Percentiles rank a stretch among this genome's conserved stretches.
These are phyloP conservation scores for Colletotrichum sp. DNA, from an alignment of 2,329 filamentous ascomycete species.

Conservation along the genomic window DNA sequence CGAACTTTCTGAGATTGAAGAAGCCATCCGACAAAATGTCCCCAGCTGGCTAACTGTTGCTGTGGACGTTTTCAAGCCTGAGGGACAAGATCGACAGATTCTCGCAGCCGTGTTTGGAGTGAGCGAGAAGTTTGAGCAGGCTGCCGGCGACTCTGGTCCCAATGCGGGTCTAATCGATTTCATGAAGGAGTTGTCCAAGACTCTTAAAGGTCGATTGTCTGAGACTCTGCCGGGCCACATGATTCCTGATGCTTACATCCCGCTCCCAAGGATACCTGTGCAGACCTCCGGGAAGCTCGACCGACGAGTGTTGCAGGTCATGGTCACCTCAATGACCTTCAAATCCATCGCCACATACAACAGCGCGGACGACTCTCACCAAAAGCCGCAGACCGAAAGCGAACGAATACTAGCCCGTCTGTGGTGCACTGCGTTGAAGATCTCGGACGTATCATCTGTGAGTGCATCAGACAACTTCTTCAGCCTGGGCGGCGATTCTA, in stretches of 20 bases:
- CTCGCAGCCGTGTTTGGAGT: not conserved
- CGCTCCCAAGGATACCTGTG: not conserved
- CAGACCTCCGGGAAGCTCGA: constrained; percentile 6
- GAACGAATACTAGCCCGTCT: not conserved
- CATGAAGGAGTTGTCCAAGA: not conserved
- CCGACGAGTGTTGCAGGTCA: not conserved
- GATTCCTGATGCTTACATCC: not conserved
- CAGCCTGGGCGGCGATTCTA: constrained; percentile 26
- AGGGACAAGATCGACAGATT: not conserved
- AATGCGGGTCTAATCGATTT: not conserved
- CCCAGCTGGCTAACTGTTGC: not conserved
- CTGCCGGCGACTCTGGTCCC: not conserved
- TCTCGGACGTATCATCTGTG: not conserved
- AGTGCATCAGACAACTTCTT: constrained; percentile 22
- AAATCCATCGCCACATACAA: not conserved
- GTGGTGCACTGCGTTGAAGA: constrained; percentile 15
- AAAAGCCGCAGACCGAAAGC: not conserved
- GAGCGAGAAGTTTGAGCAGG: not conserved
- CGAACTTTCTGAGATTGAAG: constrained; percentile 37
- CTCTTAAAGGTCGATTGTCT: not conserved
- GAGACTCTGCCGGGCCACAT: not conserved
- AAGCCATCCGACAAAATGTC: not conserved
- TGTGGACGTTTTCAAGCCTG: constrained; percentile 2
- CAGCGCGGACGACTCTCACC: not conserved
- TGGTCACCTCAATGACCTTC: not conserved